phyloP scores from a whole-genome alignment of 257 asterid species.

The Solanum appendiculatum region DNA sequence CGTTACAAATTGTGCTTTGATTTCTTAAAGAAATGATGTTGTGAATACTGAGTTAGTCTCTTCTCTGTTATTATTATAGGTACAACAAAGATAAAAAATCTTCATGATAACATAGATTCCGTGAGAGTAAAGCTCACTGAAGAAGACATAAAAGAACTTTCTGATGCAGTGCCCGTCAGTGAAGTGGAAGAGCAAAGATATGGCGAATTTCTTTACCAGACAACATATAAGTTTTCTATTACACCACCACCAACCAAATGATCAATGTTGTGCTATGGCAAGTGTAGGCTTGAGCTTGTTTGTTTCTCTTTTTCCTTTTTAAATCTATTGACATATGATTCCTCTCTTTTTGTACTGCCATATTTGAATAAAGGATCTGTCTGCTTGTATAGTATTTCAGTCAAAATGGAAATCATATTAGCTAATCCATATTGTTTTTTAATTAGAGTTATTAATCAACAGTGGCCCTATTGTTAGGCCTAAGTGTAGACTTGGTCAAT shows the following conservation, averaged over 20 bases:
- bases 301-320: not conserved
- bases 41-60: not conserved
- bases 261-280: not conserved
- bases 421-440: not conserved
- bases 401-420: not conserved
- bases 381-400: not conserved
- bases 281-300: not conserved
- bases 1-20: not conserved
- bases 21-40: not conserved
- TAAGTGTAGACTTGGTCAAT: not conserved
- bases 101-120: conserved; percentile 40
- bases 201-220: conserved; percentile 11
- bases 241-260: conserved; percentile 32
- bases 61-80: conserved; percentile 8
- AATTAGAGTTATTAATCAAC: not conserved
- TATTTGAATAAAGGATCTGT: not conserved
- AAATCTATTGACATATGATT: not conserved
- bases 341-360: not conserved
- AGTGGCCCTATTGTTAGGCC: not conserved
- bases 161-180: conserved; percentile 25
- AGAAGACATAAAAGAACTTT: conserved; percentile 34
- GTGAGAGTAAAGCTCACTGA: conserved; percentile 33
- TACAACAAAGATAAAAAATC: conserved; percentile 48
- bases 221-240: conserved; percentile 30
- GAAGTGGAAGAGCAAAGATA: conserved; percentile 39